Percentiles rank a stretch among this genome's conserved stretches.
phyloP scores from a whole-genome alignment of 2,329 filamentous ascomycete species.

The Colletotrichum somersetense region DNA sequence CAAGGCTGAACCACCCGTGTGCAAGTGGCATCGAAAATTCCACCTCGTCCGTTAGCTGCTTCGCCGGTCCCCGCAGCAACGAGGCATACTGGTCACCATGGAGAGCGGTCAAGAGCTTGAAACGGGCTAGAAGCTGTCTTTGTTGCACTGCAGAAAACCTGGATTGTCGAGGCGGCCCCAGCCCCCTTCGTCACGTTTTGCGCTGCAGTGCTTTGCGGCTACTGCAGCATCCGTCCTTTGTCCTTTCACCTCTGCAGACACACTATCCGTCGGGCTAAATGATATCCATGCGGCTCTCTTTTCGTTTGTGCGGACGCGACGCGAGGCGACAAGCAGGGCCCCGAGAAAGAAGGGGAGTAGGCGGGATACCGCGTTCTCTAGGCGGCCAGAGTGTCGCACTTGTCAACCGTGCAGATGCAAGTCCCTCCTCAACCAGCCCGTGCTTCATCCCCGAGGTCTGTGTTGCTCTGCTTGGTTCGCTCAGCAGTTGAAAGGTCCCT shows the following conservation, averaged over 20 bases:
- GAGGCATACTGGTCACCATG: neutral
- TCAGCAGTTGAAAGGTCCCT: neutral
- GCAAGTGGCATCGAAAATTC: neutral
- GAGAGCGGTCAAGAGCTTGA: slow-evolving; percentile 32
- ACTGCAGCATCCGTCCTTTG: slow-evolving; percentile 15
- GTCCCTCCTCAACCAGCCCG: slow-evolving; percentile 3
- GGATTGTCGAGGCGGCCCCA: slow-evolving; percentile 23
- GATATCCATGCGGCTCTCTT: neutral
- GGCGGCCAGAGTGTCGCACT: slow-evolving; percentile 2
- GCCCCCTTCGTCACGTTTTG: neutral
- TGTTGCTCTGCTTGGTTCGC: slow-evolving; percentile 5
- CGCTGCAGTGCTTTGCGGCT: slow-evolving; percentile 1
- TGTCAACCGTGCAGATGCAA: neutral
- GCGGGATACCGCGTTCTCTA: neutral
- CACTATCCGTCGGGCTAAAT: slow-evolving; percentile 5
- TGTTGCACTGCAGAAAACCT: slow-evolving; percentile 19
- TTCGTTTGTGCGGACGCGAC: slow-evolving; percentile 3
- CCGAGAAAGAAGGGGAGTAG: neutral
- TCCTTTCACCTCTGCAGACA: slow-evolving; percentile 8
- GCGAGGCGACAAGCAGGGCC: neutral
- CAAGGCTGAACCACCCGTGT: slow-evolving; percentile 1
- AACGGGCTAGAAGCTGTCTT: slow-evolving; percentile 33
- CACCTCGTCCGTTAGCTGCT: neutral
- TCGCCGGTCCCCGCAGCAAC: slow-evolving; percentile 21
- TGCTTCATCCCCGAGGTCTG: slow-evolving; percentile 6